Evolutionary conservation across 352 stramenopile species (phyloP), one percentile per base, ranked within the genome.

Genomic region (Blastocystis sp.): DNA sequence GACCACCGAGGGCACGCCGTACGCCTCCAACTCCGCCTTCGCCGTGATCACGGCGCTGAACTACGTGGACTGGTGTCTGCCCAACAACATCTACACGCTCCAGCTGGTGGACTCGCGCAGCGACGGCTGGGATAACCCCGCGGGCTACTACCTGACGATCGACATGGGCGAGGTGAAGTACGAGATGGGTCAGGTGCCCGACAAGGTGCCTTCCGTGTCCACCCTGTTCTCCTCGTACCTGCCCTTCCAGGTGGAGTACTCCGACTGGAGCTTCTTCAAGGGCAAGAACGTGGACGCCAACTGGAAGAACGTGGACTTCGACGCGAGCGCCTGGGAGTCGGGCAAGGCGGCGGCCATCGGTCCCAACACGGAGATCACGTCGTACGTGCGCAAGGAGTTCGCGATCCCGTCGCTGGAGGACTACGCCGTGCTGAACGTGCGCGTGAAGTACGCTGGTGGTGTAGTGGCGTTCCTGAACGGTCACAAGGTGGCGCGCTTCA

Each of bases 51-150:
- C 45, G 45, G 35, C 31, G 12, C 50, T 61, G 39, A 61, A 85
- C n/a, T 85, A 85, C 51, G 66, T 37, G 51, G 65, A 85, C 51
- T 89, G 62, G 39, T 89, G 79, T 35, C 29, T 80, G 39, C 41
- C 70, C n/a, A 66, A 65, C 31, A 62, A 6, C 6, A 66, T 89
- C 9, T 89, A 78, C 60, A 89, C 79, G 21, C 66, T 89, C 24
- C 19, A 80, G 65, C 62, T 89, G 37, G 3, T 21, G 2, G 79
- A 89, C 41, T 9, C 3, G 12, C 12, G 45, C 26, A 31, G 21
- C 2, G 79, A 89, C 41, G 79, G 79, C n/a, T 89, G 79, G 79
- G n/a, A 29, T 19, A 55, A 45, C 24, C 74, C 74, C n/a, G 41
- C 79, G 33, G 79, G 79, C 12, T 89, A 77, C n/a, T 55, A 35